Evolutionary conservation across 2,329 filamentous ascomycete genomes (phyloP).

Genomic region (Aspergillus jensenii): DNA sequence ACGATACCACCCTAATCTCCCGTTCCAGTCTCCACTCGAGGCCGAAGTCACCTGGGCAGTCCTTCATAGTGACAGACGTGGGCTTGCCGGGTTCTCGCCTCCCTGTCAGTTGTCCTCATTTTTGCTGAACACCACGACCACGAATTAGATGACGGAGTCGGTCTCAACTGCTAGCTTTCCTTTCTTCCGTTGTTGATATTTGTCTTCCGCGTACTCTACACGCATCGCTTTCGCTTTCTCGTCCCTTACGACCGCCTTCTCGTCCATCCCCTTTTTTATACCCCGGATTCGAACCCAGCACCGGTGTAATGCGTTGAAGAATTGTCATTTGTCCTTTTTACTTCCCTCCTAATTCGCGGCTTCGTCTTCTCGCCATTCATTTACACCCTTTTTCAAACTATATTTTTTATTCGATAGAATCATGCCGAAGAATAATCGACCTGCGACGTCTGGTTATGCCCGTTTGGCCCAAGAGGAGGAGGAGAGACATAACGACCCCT

Average conservation of each 20-base stretch:
- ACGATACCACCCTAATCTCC: slow-evolving; percentile 1
- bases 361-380: slow-evolving; percentile 16
- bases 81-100: slow-evolving; percentile 1
- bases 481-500: slow-evolving; percentile 41
- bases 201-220: slow-evolving; percentile 5
- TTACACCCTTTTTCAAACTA: slow-evolving; percentile 6
- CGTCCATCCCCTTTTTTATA: slow-evolving; percentile 4
- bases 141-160: slow-evolving; percentile 10
- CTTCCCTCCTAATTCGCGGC: slow-evolving; percentile 7
- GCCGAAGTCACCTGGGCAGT: not conserved
- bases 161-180: slow-evolving; percentile 2
- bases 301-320: slow-evolving; percentile 17
- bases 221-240: not conserved
- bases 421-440: slow-evolving; percentile 65
- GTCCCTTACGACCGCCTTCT: not conserved
- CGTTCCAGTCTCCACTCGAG: not conserved
- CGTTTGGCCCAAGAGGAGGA: slow-evolving; percentile 80
- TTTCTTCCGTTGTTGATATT: slow-evolving; percentile 5
- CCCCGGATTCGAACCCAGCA: slow-evolving; percentile 7
- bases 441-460: slow-evolving; percentile 78
- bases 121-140: slow-evolving; percentile 4
- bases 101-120: slow-evolving; percentile 3
- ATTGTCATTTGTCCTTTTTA: slow-evolving; percentile 8
- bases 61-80: slow-evolving; percentile 4
- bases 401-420: slow-evolving; percentile 30